Evolutionary conservation across 202 grass and related monocot genomes (phyloP).

Genomic region (Musa balbisiana): DNA sequence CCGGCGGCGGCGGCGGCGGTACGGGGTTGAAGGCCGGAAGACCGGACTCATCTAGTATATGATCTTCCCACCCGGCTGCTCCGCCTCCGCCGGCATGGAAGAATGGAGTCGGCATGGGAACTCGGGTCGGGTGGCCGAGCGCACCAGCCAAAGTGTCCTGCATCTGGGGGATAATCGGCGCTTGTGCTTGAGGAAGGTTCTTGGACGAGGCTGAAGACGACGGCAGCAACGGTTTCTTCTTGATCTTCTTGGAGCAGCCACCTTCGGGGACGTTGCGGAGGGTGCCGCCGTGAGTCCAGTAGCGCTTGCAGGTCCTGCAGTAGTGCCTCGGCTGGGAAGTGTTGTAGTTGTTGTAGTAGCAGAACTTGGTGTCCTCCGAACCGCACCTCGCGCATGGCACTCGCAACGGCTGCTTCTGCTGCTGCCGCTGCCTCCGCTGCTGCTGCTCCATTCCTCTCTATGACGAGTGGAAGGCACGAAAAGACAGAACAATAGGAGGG

Average conservation of each 20-base stretch:
- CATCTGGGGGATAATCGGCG: not conserved
- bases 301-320: conserved; percentile 15
- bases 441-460: not conserved
- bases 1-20: not conserved
- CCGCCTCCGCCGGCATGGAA: not conserved
- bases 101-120: not conserved
- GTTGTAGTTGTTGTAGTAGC: conserved; percentile 99
- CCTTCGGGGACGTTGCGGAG: conserved; percentile 15
- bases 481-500: not conserved
- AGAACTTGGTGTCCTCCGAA: conserved; percentile 73
- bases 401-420: not conserved
- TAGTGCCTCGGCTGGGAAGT: conserved; percentile 41
- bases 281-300: conserved; percentile 6
- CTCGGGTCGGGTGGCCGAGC: not conserved
- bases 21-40: not conserved
- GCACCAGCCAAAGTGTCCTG: not conserved
- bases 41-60: not conserved
- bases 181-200: not conserved
- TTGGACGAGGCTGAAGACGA: not conserved
- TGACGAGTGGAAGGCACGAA: not conserved
- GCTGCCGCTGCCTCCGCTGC: not conserved
- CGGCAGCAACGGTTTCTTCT: not conserved
- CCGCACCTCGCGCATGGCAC: conserved; percentile 10
- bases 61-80: not conserved
- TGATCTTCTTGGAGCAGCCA: conserved; percentile 7